Conservation (phyloP, 1,284 basidiomycete species). For the Sporisorium reilianum region DNA sequence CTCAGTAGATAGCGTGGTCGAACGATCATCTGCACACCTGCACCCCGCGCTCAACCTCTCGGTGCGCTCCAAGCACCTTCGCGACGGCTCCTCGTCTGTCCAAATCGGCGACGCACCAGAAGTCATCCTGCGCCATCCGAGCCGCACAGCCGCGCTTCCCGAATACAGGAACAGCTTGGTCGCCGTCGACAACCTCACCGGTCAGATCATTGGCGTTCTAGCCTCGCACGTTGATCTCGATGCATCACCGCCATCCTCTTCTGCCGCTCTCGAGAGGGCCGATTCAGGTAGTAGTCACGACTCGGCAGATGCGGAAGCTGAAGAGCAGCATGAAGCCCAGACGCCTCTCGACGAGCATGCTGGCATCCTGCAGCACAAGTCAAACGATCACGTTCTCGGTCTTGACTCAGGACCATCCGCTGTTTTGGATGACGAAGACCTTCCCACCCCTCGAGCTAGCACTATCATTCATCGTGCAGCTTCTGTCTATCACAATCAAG, state of each 20-base stretch:
- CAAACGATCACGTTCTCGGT: not conserved
- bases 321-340: conserved; percentile 20
- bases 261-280: not conserved
- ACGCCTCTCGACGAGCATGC: conserved; percentile 30
- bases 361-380: conserved; percentile 2
- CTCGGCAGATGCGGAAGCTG: not conserved
- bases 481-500: conserved; percentile 33
- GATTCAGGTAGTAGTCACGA: conserved; percentile 4
- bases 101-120: conserved; percentile 16
- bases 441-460: conserved; percentile 17
- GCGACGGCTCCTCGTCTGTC: conserved; percentile 21
- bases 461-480: conserved; percentile 22
- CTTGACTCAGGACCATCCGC: not conserved
- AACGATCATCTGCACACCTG: not conserved
- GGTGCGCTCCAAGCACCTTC: conserved; percentile 18
- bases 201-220: conserved; percentile 53
- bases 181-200: conserved; percentile 58
- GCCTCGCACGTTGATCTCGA: conserved; percentile 47
- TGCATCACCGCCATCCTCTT: not conserved
- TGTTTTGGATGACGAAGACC: not conserved
- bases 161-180: conserved; percentile 56
- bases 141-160: conserved; percentile 2
- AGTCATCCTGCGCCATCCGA: conserved; percentile 9
- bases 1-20: not conserved
- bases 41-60: not conserved